Base-by-base conservation (phyloP, 805 yeast genomes). In the Ogataea trehalophila region DNA sequence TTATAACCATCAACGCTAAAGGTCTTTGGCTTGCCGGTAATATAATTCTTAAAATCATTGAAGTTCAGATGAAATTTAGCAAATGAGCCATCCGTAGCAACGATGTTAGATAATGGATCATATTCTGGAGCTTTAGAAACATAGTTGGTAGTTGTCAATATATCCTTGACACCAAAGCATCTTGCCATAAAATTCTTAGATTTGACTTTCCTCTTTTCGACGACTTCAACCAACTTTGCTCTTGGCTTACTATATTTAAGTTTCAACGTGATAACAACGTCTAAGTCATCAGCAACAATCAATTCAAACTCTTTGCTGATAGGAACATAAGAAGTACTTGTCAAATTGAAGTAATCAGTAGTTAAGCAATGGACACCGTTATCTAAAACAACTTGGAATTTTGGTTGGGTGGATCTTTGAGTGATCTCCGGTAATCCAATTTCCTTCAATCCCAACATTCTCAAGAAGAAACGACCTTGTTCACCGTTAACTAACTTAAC, bases 81-180 rank as follows among this genome's bases (percentile, higher is more conserved):
- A 73, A 87, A 90, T 35, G 96, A 87, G 2, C 98, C 98, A 63
- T 89, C 95, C 33, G 74, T 73, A 1, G 97, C 96, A 52, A 89
- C 75, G 46, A 77, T 68, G 33, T 71, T 65, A 33, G 76, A 77
- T 85, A 92, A 78, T 2, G 74, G 68, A 67, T 86, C 95, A 23
- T 55, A 48, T 4, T 66, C 64, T 1, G 75, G 70, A 33, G 76
- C 73, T 50, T 72, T 71, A 2, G 81, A 73, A 6, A 81, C 76
- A 50, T 73, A 77, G 53, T 69, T 79, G 44, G 80, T 78, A 2
- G 77, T 70, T 4, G 75, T 72, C 37, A 77, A 58, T 14, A 72
- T 57, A 39, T 76, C 77, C 56, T 74, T 77, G 39, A 51, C 47
- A 14, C 70, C 53, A 68, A 71, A 58, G 18, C 59, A 38, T 43